These are phyloP conservation scores for Dissophora ornata DNA, from an alignment of 192 early-diverging fungal genomes.

Conservation along the genomic window DNA sequence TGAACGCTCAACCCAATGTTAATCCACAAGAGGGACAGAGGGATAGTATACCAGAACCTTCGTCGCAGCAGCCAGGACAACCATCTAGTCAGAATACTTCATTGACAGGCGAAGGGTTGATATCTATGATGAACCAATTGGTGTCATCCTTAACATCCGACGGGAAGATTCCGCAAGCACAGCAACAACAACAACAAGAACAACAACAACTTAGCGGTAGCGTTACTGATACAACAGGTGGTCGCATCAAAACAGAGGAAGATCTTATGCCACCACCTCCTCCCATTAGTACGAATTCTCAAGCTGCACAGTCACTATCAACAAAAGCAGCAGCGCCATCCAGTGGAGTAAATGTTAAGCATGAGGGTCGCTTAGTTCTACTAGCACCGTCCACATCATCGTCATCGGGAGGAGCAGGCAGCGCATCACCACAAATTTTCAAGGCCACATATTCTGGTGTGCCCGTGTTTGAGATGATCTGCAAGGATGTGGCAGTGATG, in stretches of 20 bases:
- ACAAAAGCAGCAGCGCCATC: neutral
- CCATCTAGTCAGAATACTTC: no score
- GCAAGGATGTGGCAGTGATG: slow-evolving; percentile 83
- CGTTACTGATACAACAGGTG: neutral
- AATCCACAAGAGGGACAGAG: no score
- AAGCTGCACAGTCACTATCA: neutral
- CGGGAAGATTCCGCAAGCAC: no score
- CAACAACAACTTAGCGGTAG: no score
- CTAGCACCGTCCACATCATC: neutral
- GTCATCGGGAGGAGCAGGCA: neutral
- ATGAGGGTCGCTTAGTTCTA: neutral
- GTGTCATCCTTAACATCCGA: no score
- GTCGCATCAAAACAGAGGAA: neutral
- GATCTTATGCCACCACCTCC: slow-evolving; percentile 4
- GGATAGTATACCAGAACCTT: no score
- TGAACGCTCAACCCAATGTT: no score
- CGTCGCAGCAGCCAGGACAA: no score
- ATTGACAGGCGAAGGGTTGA: no score
- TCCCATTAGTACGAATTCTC: neutral
- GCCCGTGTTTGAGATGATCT: slow-evolving; percentile 95
- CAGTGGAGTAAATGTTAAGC: no score
- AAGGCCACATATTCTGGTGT: slow-evolving; percentile 93
- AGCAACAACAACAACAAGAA: no score
- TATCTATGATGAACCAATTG: no score
- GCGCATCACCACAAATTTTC: slow-evolving; percentile 68